These are phyloP conservation scores for Cercospora janseana DNA, from an alignment of 2,329 filamentous ascomycete genomes.

Conservation along the genomic window DNA sequence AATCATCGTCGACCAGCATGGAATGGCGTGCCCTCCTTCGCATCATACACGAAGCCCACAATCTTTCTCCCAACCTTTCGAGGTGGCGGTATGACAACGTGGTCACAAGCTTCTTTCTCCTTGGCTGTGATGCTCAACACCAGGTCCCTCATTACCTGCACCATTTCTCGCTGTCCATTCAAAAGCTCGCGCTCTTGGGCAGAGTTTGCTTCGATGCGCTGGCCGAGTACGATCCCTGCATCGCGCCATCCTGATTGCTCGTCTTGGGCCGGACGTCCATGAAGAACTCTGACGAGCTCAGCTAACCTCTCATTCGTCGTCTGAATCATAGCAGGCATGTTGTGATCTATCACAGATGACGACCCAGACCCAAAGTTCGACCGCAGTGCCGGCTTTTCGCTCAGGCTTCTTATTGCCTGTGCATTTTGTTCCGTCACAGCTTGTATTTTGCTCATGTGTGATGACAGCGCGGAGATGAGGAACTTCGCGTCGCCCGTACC, in stretches of 20 bases:
- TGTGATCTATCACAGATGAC: conserved; percentile 6
- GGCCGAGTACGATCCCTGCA: conserved; percentile 14
- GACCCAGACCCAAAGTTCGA: background rate
- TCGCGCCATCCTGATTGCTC: conserved; percentile 4
- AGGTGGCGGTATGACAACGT: conserved; percentile 35
- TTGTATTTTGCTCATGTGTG: conserved; percentile 34
- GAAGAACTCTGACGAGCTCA: conserved; percentile 2
- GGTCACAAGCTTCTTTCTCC: conserved; percentile 27
- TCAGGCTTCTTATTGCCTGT: conserved; percentile 24
- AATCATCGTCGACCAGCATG: no score
- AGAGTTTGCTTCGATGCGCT: conserved; percentile 27
- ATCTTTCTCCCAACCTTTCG: conserved; percentile 35
- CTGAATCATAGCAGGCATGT: conserved; percentile 14
- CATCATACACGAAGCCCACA: conserved; percentile 37
- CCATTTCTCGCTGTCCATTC: conserved; percentile 31
- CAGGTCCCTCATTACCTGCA: conserved; percentile 28
- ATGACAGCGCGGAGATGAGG: conserved; percentile 31
- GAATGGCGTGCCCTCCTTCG: conserved; percentile 21
- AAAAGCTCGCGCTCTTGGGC: conserved; percentile 31
- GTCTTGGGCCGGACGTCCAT: background rate
- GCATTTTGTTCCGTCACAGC: conserved; percentile 33
- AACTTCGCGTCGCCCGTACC: conserved; percentile 30
- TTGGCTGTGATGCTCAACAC: conserved; percentile 27
- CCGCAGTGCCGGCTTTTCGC: conserved; percentile 18
- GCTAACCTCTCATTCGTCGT: conserved; percentile 8